A percentile compares a stretch with the other conserved stretches of the same genome.
Evolutionary conservation across 2,329 filamentous ascomycete genomes (phyloP).

Genomic region (Fonsecaea pugnacius): DNA sequence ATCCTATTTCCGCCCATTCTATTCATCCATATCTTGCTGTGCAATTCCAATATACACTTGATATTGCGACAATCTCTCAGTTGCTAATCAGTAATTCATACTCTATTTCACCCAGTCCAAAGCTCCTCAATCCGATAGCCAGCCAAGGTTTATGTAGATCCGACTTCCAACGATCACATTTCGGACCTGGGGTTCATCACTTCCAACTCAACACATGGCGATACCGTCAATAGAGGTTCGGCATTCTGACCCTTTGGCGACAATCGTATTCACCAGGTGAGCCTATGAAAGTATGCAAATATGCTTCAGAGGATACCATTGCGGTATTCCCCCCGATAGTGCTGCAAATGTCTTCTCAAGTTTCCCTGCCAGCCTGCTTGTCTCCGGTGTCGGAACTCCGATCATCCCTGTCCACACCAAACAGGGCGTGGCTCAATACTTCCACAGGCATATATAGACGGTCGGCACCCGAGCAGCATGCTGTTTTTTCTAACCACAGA

Average conservation of each 20-base stretch:
- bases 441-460: conserved; percentile 1
- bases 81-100: background rate
- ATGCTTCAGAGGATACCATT: background rate
- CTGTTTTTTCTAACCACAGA: background rate
- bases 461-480: background rate
- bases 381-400: conserved; percentile 16
- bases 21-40: background rate
- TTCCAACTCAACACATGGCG: background rate
- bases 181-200: background rate
- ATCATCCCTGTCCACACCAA: conserved; percentile 6
- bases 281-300: background rate
- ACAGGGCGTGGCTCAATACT: background rate
- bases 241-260: background rate
- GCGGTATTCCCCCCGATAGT: background rate
- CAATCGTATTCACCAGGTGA: background rate
- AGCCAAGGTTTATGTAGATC: background rate
- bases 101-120: background rate
- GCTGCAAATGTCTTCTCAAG: background rate
- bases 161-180: background rate
- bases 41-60: background rate
- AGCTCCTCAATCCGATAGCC: no score
- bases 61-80: background rate
- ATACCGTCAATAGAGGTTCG: background rate
- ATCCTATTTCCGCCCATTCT: no score
- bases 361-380: background rate